Evolutionary conservation across 768 basidiomycete species (phyloP), one percentile per base, ranked within the genome.

Genomic region (Phylloporus sp.): DNA sequence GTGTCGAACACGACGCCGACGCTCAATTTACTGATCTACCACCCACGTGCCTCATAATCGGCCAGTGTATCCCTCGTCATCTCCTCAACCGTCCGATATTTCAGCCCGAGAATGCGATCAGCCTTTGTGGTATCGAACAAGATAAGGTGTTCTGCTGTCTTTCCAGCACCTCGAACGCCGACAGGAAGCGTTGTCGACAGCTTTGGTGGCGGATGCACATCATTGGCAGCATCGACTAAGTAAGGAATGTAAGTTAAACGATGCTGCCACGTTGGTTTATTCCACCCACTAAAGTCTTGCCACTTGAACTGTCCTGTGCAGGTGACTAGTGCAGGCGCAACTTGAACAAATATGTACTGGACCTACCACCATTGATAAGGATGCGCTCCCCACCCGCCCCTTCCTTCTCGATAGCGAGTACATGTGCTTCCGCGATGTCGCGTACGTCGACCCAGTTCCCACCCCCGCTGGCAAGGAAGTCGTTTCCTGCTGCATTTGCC

Each of bases 321-420:
- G n/a, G n/a, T 10, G 36, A 38, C 11, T 5, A 18, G 18, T 34
- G 9, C 9, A 20, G 36, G 20, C 11, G 6, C 22, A 15, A n/a
- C 13, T 18, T 8, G 9, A 32, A 1, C 12, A 5, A 26, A 28
- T 2, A 34, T 18, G 31, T 8, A 40, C 6, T 3, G 10, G 27
- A 47, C 52, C 61, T 45, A 56, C 73, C 71, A 3, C 64, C 68
- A n/a, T 65, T 67, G 35, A 80, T 55, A 59, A 87, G 74, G 59
- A 86, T 76, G 29, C 86, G 71, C 49, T 86, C 72, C 2, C 80
- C 80, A 3, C 75, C 77, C 0, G 83, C 84, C 3, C 70, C 74
- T 24, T 75, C 70, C 45, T 72, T 76, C 47, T 74, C 72, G 20
- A 89, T 63, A 5, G 81, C 80, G 6, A 70, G 63, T 1, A 73